Base-by-base conservation (phyloP, 306 rosid species). In the Styphnolobium japonicum region DNA sequence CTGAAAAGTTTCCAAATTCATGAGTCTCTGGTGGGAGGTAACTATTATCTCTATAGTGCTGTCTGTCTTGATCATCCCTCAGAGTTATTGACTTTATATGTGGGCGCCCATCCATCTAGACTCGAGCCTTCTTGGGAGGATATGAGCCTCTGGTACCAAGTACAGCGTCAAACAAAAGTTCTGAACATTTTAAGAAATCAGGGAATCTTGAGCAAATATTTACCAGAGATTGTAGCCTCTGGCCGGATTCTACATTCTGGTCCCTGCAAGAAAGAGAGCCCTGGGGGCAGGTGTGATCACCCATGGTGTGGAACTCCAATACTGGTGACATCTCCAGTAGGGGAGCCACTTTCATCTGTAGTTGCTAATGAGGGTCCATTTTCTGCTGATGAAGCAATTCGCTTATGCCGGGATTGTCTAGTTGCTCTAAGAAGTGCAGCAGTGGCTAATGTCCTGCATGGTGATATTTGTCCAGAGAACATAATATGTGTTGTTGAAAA, bases 61-160 rank as follows among this genome's bases (percentile, higher is more conserved):
- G 73, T 90, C 21, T 87, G 90, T 66, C 77, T 90, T 18, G 98
- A 90, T 75, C 86, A 79, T 76, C 92, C 97, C 16, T 76, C 81
- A 1, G 82, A 83, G 77, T 60, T 86, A 67, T 79, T 94, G 70
- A 87, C 87, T 40, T 86, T 94, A 77, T 89, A 90, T 14, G 92
- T 94, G 0, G 98, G 98, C 2, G 92, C 94, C 2, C 98, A 92
- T 79, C 92, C 96, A 11, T 89, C 98, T 4, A 86, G 92, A 77
- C 96, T 94, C 0, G 97, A 94, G 85, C 98, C 92, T 48, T 92
- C 96, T 43, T 94, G 91, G 93, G 98, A 94, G 90, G 98, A 94
- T 76, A 94, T 94, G 98, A 94, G 97, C 82, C 96, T 90, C 69
- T 94, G 98, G 98, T 94, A 92, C 81, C 93, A 89, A 85, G 98